Base-by-base conservation (phyloP, 163 green algal genomes). In the Scenedesmus sp. region DNA sequence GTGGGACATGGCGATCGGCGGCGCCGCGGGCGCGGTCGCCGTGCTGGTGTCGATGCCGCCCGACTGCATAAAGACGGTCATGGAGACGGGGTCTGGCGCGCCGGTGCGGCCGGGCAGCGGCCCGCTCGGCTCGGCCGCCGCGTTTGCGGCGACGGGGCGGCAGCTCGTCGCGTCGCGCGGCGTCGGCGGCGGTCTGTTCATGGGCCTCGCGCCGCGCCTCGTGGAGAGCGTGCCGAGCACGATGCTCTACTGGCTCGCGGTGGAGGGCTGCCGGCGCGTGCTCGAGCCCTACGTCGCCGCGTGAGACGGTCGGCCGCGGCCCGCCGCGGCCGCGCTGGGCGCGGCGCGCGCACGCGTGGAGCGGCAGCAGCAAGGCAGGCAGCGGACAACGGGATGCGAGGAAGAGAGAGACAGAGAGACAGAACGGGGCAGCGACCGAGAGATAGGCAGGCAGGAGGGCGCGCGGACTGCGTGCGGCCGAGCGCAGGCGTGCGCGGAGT, bases 41-140 rank as follows among this genome's bases (percentile, higher is more conserved):
- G 92, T 93, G 3, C 42, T 95, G 13, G 56, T 88, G 1, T 89
- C 76, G 60, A 95, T 94, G 86, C 92, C 92, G 11, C 86, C 82
- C 34, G 90, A 95, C 75, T 86, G 86, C 28, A 80, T 95, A 29
- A 93, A 92, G 62, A 95, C 88, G 1, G 84, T 87, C 63, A 90
- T 94, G 70, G 74, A 81, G 44, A 81, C 74, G 17, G 74, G 74
- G 24, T 48, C 45, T 1, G 62, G 50, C 7, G 44, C 42, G 53
- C 62, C 51, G 18, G 50, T 51, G 45, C 45, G 9, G 34, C 33
- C 48, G 26, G 73, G 73, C 60, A 48, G 31, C 5, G 64, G 57
- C 24, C 3, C 57, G 60, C 24, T 26, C 64, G 33, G 33, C 15
- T 56, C 42, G 69, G 42, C 24, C 33, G 82, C 60, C 3, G 76